Evolutionary conservation across 139 green algal species (phyloP).

Genomic region (Coccomyxa sp.): DNA sequence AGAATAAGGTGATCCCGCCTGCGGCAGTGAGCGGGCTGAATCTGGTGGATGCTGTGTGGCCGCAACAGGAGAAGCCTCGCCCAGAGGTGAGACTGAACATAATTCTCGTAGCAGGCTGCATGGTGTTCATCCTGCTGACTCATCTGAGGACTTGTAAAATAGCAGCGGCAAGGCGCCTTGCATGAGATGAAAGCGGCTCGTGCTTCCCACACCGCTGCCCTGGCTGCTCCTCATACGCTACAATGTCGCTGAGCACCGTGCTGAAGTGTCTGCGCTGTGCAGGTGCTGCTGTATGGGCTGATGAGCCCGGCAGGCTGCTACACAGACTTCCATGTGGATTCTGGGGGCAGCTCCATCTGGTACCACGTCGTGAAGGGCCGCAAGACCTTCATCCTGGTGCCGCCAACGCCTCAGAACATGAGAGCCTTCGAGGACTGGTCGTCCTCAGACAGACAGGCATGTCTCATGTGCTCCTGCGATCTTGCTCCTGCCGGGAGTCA

Average conservation of each 20-base stretch:
- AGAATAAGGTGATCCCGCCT: conserved; percentile 26
- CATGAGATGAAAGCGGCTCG: background rate
- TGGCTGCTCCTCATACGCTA: background rate
- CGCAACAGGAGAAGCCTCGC: conserved; percentile 4
- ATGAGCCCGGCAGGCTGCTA: conserved; percentile 36
- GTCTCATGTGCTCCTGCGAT: too few species aligned
- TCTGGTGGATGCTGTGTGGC: conserved; percentile 33
- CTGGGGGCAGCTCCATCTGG: conserved; percentile 52
- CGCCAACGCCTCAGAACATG: conserved; percentile 36
- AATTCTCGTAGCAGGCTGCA: background rate
- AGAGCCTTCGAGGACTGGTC: conserved; percentile 42
- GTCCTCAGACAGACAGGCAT: conserved; percentile 28
- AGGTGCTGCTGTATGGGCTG: conserved; percentile 50
- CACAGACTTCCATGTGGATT: conserved; percentile 63
- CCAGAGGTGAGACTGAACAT: conserved; percentile 6
- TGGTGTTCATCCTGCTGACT: background rate
- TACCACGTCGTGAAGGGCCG: conserved; percentile 50
- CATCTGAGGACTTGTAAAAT: too few species aligned
- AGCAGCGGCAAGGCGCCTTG: background rate
- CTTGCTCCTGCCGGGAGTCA: background rate
- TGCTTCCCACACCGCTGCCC: background rate
- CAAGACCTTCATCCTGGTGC: conserved; percentile 51
- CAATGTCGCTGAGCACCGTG: background rate
- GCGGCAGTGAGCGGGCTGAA: conserved; percentile 29
- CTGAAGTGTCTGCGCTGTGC: background rate